phyloP scores from a whole-genome alignment of 768 basidiomycete species.

The Auriscalpium vulgare region DNA sequence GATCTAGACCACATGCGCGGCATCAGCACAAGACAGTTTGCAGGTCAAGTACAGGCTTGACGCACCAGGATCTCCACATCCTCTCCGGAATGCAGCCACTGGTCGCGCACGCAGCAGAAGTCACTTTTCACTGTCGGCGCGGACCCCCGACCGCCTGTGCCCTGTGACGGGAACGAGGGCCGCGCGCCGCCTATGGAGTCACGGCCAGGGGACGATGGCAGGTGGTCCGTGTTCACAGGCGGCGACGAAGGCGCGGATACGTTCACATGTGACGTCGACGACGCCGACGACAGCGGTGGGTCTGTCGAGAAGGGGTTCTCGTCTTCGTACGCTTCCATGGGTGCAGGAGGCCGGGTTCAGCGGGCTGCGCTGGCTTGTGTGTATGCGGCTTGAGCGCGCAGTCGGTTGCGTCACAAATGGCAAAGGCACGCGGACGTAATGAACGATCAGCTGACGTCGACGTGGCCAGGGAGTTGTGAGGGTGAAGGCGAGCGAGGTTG shows the following conservation, averaged over 20 bases:
- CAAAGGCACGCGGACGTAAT: no score
- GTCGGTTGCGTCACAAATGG: no score
- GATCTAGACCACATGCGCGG: conserved; percentile 46
- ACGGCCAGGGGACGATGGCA: conserved; percentile 34
- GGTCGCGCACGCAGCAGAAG: conserved; percentile 71
- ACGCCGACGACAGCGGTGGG: conserved; percentile 34
- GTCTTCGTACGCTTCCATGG: conserved; percentile 31
- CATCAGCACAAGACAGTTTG: neutral
- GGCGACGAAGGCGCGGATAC: conserved; percentile 58
- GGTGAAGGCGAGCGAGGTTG: neutral
- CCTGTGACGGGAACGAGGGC: conserved; percentile 47
- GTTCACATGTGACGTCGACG: conserved; percentile 46
- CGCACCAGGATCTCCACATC: conserved; percentile 74
- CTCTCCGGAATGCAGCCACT: conserved; percentile 73
- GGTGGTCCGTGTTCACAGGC: conserved; percentile 26
- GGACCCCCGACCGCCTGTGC: conserved; percentile 40
- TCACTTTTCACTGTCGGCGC: conserved; percentile 59
- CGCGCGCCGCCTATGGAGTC: conserved; percentile 21
- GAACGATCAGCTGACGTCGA: no score
- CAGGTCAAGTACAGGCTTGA: conserved; percentile 3
- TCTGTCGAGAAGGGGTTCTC: conserved; percentile 35
- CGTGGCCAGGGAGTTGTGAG: neutral
- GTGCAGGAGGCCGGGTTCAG: no score
- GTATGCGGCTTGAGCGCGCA: no score
- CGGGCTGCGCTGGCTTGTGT: no score